Evolutionary conservation across 345 rosid species (phyloP), one percentile per base, ranked within the genome.

Genomic region (Gynandropsis gynandra): DNA sequence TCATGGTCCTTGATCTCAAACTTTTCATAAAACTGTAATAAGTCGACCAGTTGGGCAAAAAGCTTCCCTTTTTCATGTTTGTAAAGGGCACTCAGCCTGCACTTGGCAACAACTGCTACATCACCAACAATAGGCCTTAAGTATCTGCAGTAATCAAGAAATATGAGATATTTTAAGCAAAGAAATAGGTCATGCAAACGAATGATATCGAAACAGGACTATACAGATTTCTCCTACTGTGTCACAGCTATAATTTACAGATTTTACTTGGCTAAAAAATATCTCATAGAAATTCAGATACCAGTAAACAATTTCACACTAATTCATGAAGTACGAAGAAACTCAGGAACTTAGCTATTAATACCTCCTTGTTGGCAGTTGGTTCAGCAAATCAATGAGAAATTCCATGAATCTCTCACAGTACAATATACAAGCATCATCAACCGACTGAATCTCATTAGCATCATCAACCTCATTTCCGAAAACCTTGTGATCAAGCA

Each of bases 341-440:
- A 45, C 42, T 15, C 20, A n/a, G 39, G 41, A 11, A 15, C 16
- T 40, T 11, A 41, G 29, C 34, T 27, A 66, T 15, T 15, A 17
- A 31, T 75, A 87, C 98, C 98, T 92, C 75, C 98, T 87, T 16
- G 98, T 92, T 32, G 98, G 98, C 61, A 92, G 81, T 70, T 92
- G 98, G 74, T 95, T 92, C 68, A 92, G 68, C 62, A 92, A 69
- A 69, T 92, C 98, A 46, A 92, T 92, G 59, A 92, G 93, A 76
- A 92, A 92, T 62, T 92, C 98, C 79, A 92, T 75, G 72, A 92
- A 92, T 61, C 96, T 87, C 76, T 92, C 98, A 20, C 98, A 87
- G 52, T 87, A 87, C 55, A 92, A 64, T 42, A 87, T 74, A 39
- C 84, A 80, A 37, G 95, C 81, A 63, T 90, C 95, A 61, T 84